Percentiles rank a stretch among this genome's conserved stretches.
These are phyloP conservation scores for Saccharomyces cerevisiae DNA, from an alignment of 805 yeast genomes.

Conservation along the genomic window DNA sequence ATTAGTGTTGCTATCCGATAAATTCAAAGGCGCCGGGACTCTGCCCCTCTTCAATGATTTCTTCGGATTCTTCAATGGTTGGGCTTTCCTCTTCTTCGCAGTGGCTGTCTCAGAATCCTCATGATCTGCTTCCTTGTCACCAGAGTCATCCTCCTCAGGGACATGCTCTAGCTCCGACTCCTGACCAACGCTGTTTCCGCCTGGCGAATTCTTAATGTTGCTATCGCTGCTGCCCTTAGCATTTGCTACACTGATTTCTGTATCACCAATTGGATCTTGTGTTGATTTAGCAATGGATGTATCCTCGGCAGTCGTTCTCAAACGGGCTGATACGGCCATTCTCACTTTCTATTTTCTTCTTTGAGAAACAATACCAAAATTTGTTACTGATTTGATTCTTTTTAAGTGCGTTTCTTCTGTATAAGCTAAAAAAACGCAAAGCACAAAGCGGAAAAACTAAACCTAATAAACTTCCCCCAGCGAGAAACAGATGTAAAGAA, in stretches of 20 bases:
- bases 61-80: constrained; percentile 1
- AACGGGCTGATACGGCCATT: neutral
- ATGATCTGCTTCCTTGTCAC: neutral
- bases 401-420: neutral
- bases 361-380: too few species aligned
- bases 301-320: neutral
- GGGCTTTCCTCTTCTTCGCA: neutral
- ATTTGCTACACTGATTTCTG: constrained; percentile 3
- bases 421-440: neutral
- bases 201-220: neutral
- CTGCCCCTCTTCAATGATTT: constrained; percentile 5
- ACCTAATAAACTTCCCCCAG: neutral
- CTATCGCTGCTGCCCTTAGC: constrained; percentile 1
- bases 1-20: neutral
- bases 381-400: neutral
- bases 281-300: neutral
- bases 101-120: neutral
- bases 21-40: constrained; percentile 4
- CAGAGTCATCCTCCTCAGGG: neutral
- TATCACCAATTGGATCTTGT: neutral
- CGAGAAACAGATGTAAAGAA: neutral
- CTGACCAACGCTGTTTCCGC: neutral
- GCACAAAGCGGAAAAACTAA: neutral
- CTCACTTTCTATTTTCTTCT: neutral
- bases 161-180: constrained; percentile 1